A percentile compares a stretch with the other conserved stretches of the same genome.
Evolutionary conservation across 305 asterid genomes (phyloP).

Genomic region (Andrographis paniculata): DNA sequence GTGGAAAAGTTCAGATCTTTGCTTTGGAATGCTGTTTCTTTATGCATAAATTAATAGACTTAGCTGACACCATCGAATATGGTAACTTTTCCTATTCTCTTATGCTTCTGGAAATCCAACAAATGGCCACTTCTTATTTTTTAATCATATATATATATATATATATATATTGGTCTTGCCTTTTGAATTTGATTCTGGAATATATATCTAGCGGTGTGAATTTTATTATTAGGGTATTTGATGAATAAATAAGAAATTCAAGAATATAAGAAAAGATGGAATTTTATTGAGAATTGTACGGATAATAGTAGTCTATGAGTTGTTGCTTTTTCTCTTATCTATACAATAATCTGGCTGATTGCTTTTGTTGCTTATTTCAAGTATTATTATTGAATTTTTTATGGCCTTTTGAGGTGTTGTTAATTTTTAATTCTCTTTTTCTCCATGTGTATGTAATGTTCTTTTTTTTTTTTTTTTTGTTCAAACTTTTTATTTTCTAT

Average conservation of each 20-base stretch:
- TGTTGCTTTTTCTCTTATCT: no score
- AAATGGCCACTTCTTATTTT: slow-evolving; percentile 11
- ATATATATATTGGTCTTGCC: slow-evolving; percentile 1
- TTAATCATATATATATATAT: not conserved
- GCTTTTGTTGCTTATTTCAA: not conserved
- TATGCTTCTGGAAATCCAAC: slow-evolving; percentile 9
- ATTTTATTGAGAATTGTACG: no score
- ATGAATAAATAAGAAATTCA: slow-evolving; percentile 16
- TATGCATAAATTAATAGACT: not conserved
- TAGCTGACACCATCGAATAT: not conserved
- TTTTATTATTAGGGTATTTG: slow-evolving; percentile 7
- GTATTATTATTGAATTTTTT: not conserved
- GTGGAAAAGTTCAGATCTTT: slow-evolving; percentile 18
- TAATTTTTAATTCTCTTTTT: not conserved
- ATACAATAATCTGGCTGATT: not conserved
- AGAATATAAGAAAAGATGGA: slow-evolving; percentile 8
- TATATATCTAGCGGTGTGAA: not conserved
- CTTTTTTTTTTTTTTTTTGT: slow-evolving; percentile 4
- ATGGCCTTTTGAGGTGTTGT: not conserved
- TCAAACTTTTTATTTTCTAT: not conserved
- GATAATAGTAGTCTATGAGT: no score
- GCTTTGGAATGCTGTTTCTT: slow-evolving; percentile 14
- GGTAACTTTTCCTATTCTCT: not conserved
- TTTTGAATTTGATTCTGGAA: not conserved
- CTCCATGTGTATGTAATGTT: not conserved